Evolutionary conservation across 345 rosid genomes (phyloP), one percentile per base, ranked within the genome.

Genomic region (Gossypium rotundifolium): DNA sequence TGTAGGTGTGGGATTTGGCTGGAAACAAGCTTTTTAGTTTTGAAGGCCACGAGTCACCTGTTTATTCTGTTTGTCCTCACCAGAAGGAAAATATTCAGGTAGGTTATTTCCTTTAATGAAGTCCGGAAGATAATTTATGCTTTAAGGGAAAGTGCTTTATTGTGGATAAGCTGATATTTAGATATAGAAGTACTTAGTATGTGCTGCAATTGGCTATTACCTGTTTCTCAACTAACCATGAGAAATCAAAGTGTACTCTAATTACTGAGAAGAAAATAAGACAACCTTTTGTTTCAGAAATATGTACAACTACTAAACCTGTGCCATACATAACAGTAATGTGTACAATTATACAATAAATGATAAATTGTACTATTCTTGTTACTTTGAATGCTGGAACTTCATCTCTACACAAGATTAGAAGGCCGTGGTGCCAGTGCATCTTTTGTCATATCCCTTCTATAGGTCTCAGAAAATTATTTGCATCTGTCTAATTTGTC

Each of bases 51-150:
- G 94, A 88, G 51, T 90, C 98, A 66, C 88, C 94, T 12, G 97
- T 92, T 54, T 92, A 90, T 81, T 89, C 93, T 40, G 83, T 94
- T 68, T 92, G 94, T 77, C 97, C 97, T 86, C 97, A 94, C 78
- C 88, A 90, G 84, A 90, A 89, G 83, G 96, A 90, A 74, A 92
- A 72, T 79, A 85, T 90, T 80, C 96, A 94, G 97, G 98, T 94
- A 64, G 22, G 22, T 12, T 22, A 40, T 65, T 3, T 3, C 13
- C 12, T 29, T 11, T 29, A 33, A 33, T 55, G 2, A 71, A 29
- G 16, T 51, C 45, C 11, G 40, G 46, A 33, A 20, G 71, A 23
- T 46, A 11, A 42, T 42, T 65, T 20, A 42, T 16, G 16, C 51
- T 18, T 64, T 64, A 42, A 16, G 49, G 40, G 27, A 42, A 40